Conservation (phyloP, 2,329 filamentous ascomycete species). For the Blumeria hordei region DNA sequence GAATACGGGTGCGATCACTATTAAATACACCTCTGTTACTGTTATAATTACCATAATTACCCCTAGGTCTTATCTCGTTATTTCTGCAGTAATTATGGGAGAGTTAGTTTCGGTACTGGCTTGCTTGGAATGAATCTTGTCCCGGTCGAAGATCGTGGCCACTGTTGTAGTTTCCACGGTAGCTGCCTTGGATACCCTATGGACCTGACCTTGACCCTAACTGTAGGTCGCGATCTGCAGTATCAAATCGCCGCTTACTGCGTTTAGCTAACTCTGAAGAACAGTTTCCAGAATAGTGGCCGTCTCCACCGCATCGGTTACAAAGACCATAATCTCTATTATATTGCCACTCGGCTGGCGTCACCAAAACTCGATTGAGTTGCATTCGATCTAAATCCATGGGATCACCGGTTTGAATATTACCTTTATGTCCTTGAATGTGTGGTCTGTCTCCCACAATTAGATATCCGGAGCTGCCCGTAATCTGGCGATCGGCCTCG, state of each 20-base stretch:
- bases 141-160: neutral
- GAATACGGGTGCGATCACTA: neutral
- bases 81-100: neutral
- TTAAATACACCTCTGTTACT: neutral
- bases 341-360: neutral
- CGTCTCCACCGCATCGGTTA: neutral
- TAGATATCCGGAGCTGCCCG: neutral
- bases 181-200: neutral
- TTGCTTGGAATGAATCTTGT: neutral
- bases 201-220: neutral
- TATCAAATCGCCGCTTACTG: neutral
- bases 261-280: neutral
- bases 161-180: neutral
- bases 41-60: neutral
- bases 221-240: neutral
- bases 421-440: neutral
- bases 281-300: neutral
- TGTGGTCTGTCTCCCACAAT: neutral
- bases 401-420: neutral
- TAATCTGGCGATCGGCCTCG: neutral
- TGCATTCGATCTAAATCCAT: neutral
- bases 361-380: neutral
- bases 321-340: neutral
- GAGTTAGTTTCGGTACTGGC: neutral
- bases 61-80: neutral